Base-by-base conservation (phyloP, 1,284 basidiomycete genomes). In the Rhodofomes roseus region DNA sequence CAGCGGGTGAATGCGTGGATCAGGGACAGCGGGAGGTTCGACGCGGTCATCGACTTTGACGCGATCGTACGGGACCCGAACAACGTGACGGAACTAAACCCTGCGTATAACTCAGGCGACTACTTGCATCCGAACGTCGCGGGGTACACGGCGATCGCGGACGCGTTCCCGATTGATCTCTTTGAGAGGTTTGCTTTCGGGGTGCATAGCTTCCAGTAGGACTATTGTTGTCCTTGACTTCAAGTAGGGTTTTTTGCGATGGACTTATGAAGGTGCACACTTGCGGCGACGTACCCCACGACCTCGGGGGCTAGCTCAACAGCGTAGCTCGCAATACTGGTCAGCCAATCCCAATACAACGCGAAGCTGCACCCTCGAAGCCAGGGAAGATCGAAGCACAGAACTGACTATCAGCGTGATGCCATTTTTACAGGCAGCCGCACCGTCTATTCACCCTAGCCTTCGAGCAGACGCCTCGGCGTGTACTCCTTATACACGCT, bases 21-120 rank as follows among this genome's bases (percentile, higher is more conserved):
- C 54, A 66, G 75, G 27, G 74, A 65, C 52, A 77, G 75, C 51
- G 76, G 75, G 14, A 66, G 64, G 62, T 82, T 81, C 63, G 81
- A 81, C 65, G 74, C 74, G 6, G 76, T 81, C 4, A 64, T 81
- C 50, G 81, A 81, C 67, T 81, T 82, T 62, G 80, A 81, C 61
- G 72, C 71, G 56, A 70, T 77, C 22, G 65, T 80, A 39, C 69
- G 70, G 51, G 77, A 82, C 64, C 76, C 77, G 2, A 59, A 57
- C 12, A 73, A 72, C 40, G 73, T 74, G 9, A 70, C 72, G 34
- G 74, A 76, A 65, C 62, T 81, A 43, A 70, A 67, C 60, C 71
- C 74, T 6, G 55, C 59, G 44, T 81, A 74, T 63, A 71, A 81
- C 65, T 75, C 73, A 7, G 80, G 80, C 5, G 81, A 82, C 69